Conservation (phyloP, 352 stramenopile genomes). For the Aphanomyces euteiches region DNA sequence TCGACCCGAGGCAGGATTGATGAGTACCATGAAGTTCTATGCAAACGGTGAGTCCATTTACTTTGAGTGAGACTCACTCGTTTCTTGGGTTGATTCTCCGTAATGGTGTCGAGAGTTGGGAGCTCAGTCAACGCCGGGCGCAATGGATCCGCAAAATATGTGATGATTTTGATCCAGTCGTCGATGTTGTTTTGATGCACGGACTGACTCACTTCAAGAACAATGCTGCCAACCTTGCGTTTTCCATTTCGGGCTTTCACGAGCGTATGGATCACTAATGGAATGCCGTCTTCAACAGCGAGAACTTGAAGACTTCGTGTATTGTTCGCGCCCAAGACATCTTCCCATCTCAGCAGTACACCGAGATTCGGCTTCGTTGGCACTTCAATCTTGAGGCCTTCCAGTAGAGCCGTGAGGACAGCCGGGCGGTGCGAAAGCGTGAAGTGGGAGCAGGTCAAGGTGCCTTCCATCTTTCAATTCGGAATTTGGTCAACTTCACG, state of each 20-base stretch:
- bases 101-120: slow-evolving; percentile 7
- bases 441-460: neutral
- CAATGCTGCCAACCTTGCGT: slow-evolving; percentile 2
- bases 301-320: neutral
- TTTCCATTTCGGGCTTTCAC: slow-evolving; percentile 17
- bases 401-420: neutral
- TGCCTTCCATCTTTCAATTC: neutral
- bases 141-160: slow-evolving; percentile 23
- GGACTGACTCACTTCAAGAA: neutral
- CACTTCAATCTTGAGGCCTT: slow-evolving; percentile 12
- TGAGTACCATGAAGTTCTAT: slow-evolving; percentile 26
- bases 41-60: neutral
- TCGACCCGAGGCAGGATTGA: slow-evolving; percentile 20
- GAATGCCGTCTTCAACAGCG: neutral
- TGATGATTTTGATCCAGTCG: slow-evolving; percentile 24
- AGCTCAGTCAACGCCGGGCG: neutral
- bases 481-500: neutral
- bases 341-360: slow-evolving; percentile 2
- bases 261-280: slow-evolving; percentile 16
- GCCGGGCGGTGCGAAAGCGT: neutral
- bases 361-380: slow-evolving; percentile 2
- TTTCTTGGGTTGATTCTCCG: slow-evolving; percentile 11
- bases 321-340: slow-evolving; percentile 22
- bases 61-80: slow-evolving; percentile 6
- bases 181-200: slow-evolving; percentile 16